Conservation (phyloP, 2,329 filamentous ascomycete species). For the Pezicula neosporulosa region DNA sequence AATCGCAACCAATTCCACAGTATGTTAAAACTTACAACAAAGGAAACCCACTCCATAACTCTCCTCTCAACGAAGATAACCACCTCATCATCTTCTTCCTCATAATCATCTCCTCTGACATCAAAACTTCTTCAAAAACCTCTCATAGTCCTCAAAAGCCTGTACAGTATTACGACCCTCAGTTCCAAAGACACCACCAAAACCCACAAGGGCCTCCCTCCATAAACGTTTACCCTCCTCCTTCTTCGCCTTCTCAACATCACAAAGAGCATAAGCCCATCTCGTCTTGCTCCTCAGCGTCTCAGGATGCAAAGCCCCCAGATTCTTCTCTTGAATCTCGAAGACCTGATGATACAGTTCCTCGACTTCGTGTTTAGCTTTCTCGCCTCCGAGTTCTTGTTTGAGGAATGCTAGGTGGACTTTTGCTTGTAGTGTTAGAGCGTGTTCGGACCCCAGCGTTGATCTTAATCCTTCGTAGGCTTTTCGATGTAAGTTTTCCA, state of each 20-base stretch:
- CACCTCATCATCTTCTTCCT: too few relatives aligned
- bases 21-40: too few relatives aligned
- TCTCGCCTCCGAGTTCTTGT: constrained; percentile 12
- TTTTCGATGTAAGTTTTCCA: constrained; percentile 16
- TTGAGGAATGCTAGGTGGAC: constrained; percentile 19
- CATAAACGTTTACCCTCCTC: constrained; percentile 19
- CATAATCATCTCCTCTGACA: too few relatives aligned
- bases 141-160: constrained; percentile 21
- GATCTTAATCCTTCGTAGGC: constrained; percentile 17
- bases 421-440: constrained; percentile 17
- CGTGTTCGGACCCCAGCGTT: constrained; percentile 20
- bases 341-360: constrained; percentile 15
- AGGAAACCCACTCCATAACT: too few relatives aligned
- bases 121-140: constrained; percentile 15
- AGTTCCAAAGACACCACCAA: constrained; percentile 16
- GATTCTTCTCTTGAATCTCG: constrained; percentile 14
- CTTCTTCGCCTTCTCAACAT: constrained; percentile 7
- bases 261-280: constrained; percentile 17
- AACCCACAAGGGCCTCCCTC: constrained; percentile 20
- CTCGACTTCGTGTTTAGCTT: constrained; percentile 13
- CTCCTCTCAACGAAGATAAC: too few relatives aligned
- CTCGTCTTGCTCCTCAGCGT: constrained; percentile 17
- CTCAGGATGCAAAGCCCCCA: constrained; percentile 21
- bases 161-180: constrained; percentile 17
- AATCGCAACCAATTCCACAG: too few relatives aligned